Evolutionary conservation across 2,329 filamentous ascomycete genomes (phyloP).

Genomic region (Penicillium corylophilum): DNA sequence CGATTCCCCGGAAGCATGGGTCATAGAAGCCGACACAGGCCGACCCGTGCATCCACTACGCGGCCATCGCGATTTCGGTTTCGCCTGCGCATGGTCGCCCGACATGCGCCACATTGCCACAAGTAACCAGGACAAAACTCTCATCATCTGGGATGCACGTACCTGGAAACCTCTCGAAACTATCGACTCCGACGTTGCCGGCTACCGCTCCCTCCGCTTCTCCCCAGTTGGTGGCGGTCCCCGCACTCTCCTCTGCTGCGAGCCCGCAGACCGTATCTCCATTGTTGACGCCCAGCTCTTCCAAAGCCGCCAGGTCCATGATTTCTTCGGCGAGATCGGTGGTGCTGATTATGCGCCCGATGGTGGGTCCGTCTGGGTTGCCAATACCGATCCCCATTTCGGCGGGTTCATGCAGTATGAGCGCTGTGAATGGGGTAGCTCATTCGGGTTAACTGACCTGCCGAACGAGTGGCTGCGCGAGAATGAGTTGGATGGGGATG

Average conservation of each 20-base stretch:
- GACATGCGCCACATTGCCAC: constrained; percentile 50
- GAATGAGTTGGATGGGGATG: constrained; percentile 34
- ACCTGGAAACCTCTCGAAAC: constrained; percentile 42
- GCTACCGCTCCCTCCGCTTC: constrained; percentile 45
- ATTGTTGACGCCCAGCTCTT: constrained; percentile 47
- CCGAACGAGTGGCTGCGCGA: constrained; percentile 42
- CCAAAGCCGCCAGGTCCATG: constrained; percentile 42
- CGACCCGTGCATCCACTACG: constrained; percentile 38
- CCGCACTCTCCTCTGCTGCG: constrained; percentile 43
- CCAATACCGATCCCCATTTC: constrained; percentile 44
- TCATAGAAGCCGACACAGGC: constrained; percentile 46
- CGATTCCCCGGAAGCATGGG: constrained; percentile 43
- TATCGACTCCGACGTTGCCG: constrained; percentile 46
- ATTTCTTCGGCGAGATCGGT: constrained; percentile 49
- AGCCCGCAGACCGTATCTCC: constrained; percentile 46
- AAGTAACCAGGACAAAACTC: constrained; percentile 47
- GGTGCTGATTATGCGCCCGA: constrained; percentile 45
- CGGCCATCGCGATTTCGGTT: constrained; percentile 46
- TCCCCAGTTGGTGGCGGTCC: constrained; percentile 46
- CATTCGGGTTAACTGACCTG: constrained; percentile 33
- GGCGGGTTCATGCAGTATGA: constrained; percentile 49
- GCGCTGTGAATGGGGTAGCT: constrained; percentile 38
- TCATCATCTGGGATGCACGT: constrained; percentile 48
- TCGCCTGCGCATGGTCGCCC: constrained; percentile 48
- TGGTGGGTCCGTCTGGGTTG: constrained; percentile 43